These are phyloP conservation scores for Collybia mongolica DNA, from an alignment of 768 basidiomycete genomes.

Conservation along the genomic window DNA sequence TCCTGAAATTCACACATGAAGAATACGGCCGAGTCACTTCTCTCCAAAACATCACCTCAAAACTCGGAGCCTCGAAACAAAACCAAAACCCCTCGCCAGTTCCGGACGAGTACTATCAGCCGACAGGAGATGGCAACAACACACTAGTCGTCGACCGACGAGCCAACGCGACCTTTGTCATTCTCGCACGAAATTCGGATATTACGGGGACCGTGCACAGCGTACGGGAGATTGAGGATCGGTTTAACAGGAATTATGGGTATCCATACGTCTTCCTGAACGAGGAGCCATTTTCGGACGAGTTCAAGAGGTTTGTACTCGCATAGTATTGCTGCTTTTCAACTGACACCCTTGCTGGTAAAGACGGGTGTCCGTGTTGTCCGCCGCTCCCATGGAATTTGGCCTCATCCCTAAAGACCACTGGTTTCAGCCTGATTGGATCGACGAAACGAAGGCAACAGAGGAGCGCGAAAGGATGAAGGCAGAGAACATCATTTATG, in stretches of 20 bases:
- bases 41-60: conserved; percentile 26
- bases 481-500: conserved; percentile 42
- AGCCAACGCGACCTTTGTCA: conserved; percentile 40
- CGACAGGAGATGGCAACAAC: neutral
- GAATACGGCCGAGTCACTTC: conserved; percentile 44
- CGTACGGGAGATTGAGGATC: conserved; percentile 73
- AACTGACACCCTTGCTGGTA: neutral
- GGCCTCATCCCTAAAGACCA: conserved; percentile 66
- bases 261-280: conserved; percentile 93
- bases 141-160: conserved; percentile 15
- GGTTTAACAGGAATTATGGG: conserved; percentile 73
- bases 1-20: conserved; percentile 43
- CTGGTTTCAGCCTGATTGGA: conserved; percentile 77
- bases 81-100: conserved; percentile 20
- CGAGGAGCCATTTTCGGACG: conserved; percentile 73
- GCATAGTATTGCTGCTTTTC: neutral
- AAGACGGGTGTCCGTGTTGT: conserved; percentile 25
- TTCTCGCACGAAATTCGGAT: conserved; percentile 67
- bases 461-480: conserved; percentile 61
- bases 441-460: conserved; percentile 68
- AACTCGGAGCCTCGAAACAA: conserved; percentile 17
- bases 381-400: conserved; percentile 38
- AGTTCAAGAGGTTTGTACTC: conserved; percentile 63
- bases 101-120: conserved; percentile 22
- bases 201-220: conserved; percentile 54